A percentile compares a stretch with the other conserved stretches of the same genome.
phyloP scores from a whole-genome alignment of 441 rosid genomes.

The Eruca vesicaria region DNA sequence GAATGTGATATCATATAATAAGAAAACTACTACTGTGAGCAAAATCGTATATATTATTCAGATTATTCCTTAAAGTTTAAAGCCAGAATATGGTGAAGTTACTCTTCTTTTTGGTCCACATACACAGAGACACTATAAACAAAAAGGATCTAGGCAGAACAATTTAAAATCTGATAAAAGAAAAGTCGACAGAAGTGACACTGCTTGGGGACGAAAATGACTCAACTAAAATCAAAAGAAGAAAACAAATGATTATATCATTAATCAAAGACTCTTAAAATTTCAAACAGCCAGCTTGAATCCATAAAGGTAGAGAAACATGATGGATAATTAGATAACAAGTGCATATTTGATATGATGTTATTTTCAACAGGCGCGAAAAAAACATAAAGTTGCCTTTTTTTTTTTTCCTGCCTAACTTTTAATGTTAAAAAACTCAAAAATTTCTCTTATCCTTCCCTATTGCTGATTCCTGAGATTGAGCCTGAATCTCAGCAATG shows the following conservation, averaged over 20 bases:
- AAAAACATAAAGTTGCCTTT: slow-evolving; percentile 14
- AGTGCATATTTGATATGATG: slow-evolving; percentile 33
- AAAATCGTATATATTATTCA: slow-evolving; percentile 11
- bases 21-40: no score
- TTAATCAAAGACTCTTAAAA: not conserved
- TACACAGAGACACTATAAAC: slow-evolving; percentile 25
- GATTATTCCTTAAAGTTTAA: not conserved
- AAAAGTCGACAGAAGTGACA: slow-evolving; percentile 19
- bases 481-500: slow-evolving; percentile 30
- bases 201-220: slow-evolving; percentile 25
- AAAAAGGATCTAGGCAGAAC: slow-evolving; percentile 23
- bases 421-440: not conserved
- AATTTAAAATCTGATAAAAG: not conserved
- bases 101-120: slow-evolving; percentile 31
- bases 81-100: slow-evolving; percentile 23
- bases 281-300: slow-evolving; percentile 28
- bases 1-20: slow-evolving; percentile 28
- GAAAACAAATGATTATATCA: slow-evolving; percentile 19
- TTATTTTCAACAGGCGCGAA: slow-evolving; percentile 26
- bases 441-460: not conserved
- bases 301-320: slow-evolving; percentile 27
- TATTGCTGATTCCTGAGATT: slow-evolving; percentile 31
- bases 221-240: slow-evolving; percentile 15
- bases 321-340: slow-evolving; percentile 30
- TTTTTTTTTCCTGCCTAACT: slow-evolving; percentile 19